Evolutionary conservation across 2,329 filamentous ascomycete species (phyloP).

Genomic region (Polychaeton citri): DNA sequence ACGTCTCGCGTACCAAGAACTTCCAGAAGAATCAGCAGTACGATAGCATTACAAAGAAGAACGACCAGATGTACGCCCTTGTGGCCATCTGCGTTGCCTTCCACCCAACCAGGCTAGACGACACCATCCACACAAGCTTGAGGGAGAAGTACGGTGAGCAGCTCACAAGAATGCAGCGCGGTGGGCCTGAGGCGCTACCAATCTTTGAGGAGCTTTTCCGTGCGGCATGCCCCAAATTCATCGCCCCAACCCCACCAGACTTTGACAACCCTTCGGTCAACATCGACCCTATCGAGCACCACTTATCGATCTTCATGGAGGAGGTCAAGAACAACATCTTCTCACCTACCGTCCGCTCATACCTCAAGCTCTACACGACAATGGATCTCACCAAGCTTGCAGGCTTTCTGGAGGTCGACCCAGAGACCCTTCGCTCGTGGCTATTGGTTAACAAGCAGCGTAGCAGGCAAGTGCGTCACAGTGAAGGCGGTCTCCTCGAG

Average conservation of each 20-base stretch:
- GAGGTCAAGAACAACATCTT: slow-evolving; percentile 99
- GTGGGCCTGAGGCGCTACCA: slow-evolving; percentile 85
- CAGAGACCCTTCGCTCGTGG: slow-evolving; percentile 91
- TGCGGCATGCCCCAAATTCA: slow-evolving; percentile 97
- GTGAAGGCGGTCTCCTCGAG: slow-evolving; percentile 76
- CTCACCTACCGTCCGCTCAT: slow-evolving; percentile 94
- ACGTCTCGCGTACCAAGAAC: slow-evolving; percentile 98
- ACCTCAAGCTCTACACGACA: slow-evolving; percentile 96
- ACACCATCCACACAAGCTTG: slow-evolving; percentile 96
- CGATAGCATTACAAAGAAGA: slow-evolving; percentile 99
- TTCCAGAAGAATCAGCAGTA: slow-evolving; percentile 99
- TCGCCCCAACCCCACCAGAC: slow-evolving; percentile 90
- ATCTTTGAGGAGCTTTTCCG: slow-evolving; percentile 98
- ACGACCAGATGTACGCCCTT: slow-evolving; percentile 98
- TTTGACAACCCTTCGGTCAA: slow-evolving; percentile 96
- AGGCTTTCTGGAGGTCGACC: slow-evolving; percentile 89
- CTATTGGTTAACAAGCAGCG: slow-evolving; percentile 97
- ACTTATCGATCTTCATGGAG: slow-evolving; percentile 96
- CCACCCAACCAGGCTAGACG: slow-evolving; percentile 90
- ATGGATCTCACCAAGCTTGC: slow-evolving; percentile 98
- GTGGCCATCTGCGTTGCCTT: slow-evolving; percentile 98
- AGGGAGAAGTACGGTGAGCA: slow-evolving; percentile 99
- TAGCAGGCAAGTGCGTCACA: slow-evolving; percentile 90
- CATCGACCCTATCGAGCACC: slow-evolving; percentile 93
- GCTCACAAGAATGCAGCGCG: slow-evolving; percentile 89